These are phyloP conservation scores for Yueomyces sinensis DNA, from an alignment of 805 yeast genomes.

Conservation along the genomic window DNA sequence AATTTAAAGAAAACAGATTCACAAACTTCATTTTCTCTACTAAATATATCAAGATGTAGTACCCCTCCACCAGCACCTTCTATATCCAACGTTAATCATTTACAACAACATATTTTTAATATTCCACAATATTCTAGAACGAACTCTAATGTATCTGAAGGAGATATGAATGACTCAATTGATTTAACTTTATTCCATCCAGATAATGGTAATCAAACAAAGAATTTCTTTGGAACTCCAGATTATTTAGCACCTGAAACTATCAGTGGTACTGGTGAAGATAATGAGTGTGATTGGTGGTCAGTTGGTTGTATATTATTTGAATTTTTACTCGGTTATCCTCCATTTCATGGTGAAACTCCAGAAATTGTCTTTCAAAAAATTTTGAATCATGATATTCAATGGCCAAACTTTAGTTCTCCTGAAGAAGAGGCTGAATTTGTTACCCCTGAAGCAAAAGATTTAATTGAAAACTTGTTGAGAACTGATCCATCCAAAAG, in stretches of 20 bases:
- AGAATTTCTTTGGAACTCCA: constrained; percentile 89
- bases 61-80: constrained; percentile 15
- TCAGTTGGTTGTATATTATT: constrained; percentile 90
- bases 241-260: constrained; percentile 97
- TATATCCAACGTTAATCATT: neutral
- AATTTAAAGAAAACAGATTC: constrained; percentile 20
- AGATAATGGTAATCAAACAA: constrained; percentile 35
- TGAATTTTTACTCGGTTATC: constrained; percentile 84
- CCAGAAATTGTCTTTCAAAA: constrained; percentile 76
- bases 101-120: neutral
- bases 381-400: constrained; percentile 57
- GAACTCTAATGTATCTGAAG: constrained; percentile 24
- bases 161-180: constrained; percentile 10
- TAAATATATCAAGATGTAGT: constrained; percentile 16
- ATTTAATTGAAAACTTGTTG: constrained; percentile 52
- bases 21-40: constrained; percentile 16
- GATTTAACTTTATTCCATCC: constrained; percentile 68
- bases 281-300: constrained; percentile 76
- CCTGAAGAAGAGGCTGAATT: constrained; percentile 37
- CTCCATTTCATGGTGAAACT: constrained; percentile 80
- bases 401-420: constrained; percentile 65
- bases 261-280: constrained; percentile 71
- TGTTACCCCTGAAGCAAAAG: constrained; percentile 58
- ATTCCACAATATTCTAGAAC: constrained; percentile 9
- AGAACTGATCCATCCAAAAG: constrained; percentile 51